Conservation (phyloP, 257 asterid species). For the Prunella vulgaris region DNA sequence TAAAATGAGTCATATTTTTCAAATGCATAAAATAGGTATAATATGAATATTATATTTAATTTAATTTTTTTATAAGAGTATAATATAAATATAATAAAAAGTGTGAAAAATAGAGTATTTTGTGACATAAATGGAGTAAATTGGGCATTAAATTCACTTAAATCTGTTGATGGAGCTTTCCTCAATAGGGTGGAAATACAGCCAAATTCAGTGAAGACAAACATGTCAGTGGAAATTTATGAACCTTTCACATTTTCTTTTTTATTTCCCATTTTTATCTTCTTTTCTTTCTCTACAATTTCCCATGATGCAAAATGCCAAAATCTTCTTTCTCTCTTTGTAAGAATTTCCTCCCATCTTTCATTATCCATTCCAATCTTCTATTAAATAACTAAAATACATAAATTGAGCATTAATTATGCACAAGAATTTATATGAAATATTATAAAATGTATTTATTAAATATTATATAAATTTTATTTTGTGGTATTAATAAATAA, state of each 20-base stretch:
- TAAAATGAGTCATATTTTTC: too few species aligned
- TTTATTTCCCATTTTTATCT: slow-evolving; percentile 22
- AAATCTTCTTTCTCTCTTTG: background rate
- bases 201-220: slow-evolving; percentile 38
- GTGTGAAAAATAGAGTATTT: too few species aligned
- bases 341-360: slow-evolving; percentile 21
- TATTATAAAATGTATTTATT: too few species aligned
- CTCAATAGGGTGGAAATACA: slow-evolving; percentile 27
- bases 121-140: background rate
- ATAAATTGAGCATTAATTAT: too few species aligned
- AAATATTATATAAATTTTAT: too few species aligned
- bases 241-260: slow-evolving; percentile 33
- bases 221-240: slow-evolving; percentile 32
- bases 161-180: slow-evolving; percentile 25
- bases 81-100: too few species aligned
- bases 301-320: slow-evolving; percentile 7
- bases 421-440: too few species aligned
- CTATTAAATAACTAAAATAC: background rate
- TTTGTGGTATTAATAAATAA: too few species aligned
- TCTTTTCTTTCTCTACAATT: background rate
- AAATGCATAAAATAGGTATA: too few species aligned
- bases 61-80: too few species aligned
- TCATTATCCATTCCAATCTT: slow-evolving; percentile 19
- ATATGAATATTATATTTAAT: too few species aligned
- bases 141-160: slow-evolving; percentile 15